Base-by-base conservation (phyloP, 2,329 filamentous ascomycete species). In the Aspergillus pseudoglaucus region DNA sequence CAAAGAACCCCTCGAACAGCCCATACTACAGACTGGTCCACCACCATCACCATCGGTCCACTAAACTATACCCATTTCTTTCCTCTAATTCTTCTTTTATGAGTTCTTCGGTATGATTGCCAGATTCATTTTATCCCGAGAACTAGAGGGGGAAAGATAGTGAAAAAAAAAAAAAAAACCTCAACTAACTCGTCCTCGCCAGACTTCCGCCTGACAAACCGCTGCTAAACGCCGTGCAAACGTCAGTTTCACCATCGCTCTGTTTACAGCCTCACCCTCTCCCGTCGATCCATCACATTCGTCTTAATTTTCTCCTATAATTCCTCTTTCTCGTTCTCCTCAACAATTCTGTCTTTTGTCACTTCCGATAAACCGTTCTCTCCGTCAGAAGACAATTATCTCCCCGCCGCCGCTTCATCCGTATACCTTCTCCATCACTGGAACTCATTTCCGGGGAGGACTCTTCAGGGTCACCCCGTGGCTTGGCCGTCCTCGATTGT, bases 181-280 rank as follows among this genome's bases (percentile, higher is more conserved):
- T 17, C 15, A 38, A 38, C 45, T 45, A 40, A 42, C 33, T 42
- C 41, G 23, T 37, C 22, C 22, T 22, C 25, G 42, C 47, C 32
- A 20, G 38, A 15, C 44, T 37, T 15, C 35, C n/a, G n/a, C 18
- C 18, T 38, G 15, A 17, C 15, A 15, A 17, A 18, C 45, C 51
- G 47, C 53, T 59, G 47, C 53, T 59, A 53, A 48, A 56, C 56
- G 55, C 55, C 49, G 56, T 58, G 54, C 59, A 61, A 62, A 62
- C 62, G 53, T 59, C 53, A 56, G 54, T 54, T 44, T 48, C 49
- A 47, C 41, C 40, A 41, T 48, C 40, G 18, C 25, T 38, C 37
- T 23, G 22, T 44, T 45, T 50, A 15, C 44, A 44, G 45, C 25
- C 32, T 46, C 47, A 44, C 46, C 40, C 46, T 47, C 45, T 38